A percentile compares a stretch with the other conserved stretches of the same genome.
Evolutionary conservation across 2,329 filamentous ascomycete species (phyloP).

Genomic region (Neodidymelliopsis sp.): DNA sequence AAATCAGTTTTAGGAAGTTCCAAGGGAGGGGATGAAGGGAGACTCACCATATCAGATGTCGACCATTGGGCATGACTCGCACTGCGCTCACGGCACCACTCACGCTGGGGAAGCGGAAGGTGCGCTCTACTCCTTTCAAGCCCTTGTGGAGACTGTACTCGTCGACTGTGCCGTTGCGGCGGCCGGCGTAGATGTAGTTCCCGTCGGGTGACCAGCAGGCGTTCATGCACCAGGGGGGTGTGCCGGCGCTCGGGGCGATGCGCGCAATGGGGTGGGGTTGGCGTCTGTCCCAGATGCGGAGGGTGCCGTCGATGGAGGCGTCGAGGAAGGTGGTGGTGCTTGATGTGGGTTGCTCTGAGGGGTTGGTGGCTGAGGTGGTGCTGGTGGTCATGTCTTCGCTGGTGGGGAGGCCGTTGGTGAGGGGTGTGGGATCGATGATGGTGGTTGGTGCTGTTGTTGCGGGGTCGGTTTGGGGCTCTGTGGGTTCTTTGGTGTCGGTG

Average conservation of each 20-base stretch:
- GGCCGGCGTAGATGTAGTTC: conserved; percentile 91
- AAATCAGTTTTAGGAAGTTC: not conserved
- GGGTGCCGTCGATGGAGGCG: conserved; percentile 83
- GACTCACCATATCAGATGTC: conserved; percentile 83
- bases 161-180: conserved; percentile 91
- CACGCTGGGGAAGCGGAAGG: conserved; percentile 86
- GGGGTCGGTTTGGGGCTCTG: conserved; percentile 17
- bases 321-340: conserved; percentile 86
- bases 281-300: conserved; percentile 93
- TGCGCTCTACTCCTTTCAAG: conserved; percentile 75
- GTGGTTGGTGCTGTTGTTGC: no score
- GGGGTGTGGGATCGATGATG: conserved; percentile 24
- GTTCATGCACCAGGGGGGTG: conserved; percentile 97
- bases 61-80: conserved; percentile 88
- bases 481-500: conserved; percentile 24
- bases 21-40: not conserved
- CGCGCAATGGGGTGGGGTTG: conserved; percentile 78
- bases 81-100: conserved; percentile 90
- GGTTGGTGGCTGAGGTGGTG: conserved; percentile 29
- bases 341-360: conserved; percentile 55
- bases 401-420: conserved; percentile 60
- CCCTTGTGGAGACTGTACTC: conserved; percentile 89
- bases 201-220: conserved; percentile 96
- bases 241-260: conserved; percentile 76
- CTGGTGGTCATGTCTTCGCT: conserved; percentile 53